Conservation (phyloP, 2,329 filamentous ascomycete species). For the Ceratocystiopsis sp. region DNA sequence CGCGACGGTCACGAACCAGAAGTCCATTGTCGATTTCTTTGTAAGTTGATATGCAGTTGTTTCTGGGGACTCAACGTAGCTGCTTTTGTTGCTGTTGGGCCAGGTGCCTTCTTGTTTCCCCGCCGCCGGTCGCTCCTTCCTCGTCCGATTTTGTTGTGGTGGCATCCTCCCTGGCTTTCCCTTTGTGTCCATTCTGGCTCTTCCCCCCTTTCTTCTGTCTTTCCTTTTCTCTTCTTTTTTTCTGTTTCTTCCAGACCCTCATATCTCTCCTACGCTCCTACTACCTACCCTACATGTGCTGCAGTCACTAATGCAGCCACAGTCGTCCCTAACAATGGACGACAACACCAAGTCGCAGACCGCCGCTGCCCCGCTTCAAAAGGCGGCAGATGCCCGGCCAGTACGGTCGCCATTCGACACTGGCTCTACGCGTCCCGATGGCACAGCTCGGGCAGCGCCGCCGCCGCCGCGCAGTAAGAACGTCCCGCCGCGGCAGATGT, state of each 20-base stretch:
- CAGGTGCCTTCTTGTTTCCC: neutral
- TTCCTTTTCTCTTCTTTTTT: too few relatives aligned
- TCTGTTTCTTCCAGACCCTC: conserved; percentile 12
- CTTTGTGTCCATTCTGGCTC: neutral
- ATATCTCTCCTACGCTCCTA: neutral
- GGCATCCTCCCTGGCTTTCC: neutral
- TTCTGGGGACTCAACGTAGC: too few relatives aligned
- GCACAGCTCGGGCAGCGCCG: conserved; percentile 20
- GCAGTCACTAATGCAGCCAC: conserved; percentile 7
- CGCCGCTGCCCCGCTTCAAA: neutral
- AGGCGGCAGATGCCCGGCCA: neutral
- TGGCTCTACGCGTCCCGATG: conserved; percentile 10
- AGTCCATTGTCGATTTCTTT: conserved; percentile 6
- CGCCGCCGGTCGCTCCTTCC: neutral
- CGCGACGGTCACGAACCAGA: neutral
- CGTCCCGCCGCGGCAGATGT: conserved; percentile 28
- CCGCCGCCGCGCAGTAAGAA: conserved; percentile 29
- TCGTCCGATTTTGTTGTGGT: neutral
- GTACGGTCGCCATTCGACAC: conserved; percentile 14
- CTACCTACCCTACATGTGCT: neutral
- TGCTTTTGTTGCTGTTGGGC: neutral
- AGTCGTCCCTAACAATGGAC: conserved; percentile 53
- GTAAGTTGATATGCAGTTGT: neutral
- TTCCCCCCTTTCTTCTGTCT: conserved; percentile 1
- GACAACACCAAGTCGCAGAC: conserved; percentile 24